Evolutionary conservation across 306 rosid species (phyloP), one percentile per base, ranked within the genome.

Genomic region (Cicer pinnatifidum): DNA sequence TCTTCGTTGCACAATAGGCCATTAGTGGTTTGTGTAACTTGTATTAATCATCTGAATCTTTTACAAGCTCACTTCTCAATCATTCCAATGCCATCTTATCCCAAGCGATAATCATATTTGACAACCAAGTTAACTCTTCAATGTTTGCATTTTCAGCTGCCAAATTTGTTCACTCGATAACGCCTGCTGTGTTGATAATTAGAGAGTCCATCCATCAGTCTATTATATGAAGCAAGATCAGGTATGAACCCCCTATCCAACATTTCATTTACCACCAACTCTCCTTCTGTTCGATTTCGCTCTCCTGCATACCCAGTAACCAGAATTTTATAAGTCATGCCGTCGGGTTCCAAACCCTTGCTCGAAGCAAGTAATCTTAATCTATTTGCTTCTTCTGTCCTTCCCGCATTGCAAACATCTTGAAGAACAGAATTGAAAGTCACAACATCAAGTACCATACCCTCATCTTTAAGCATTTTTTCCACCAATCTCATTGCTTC

Each of bases 251-350:
- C 98, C 84, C 37, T 80, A 56, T 90, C 98, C 84, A 92, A 79
- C 97, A 90, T 92, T 82, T 90, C 97, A 84, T 89, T 86, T 44
- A 89, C 88, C 80, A 90, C 65, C 12, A 71, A 56, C 78, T 87
- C 81, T 41, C 88, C 93, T 68, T 87, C 84, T 66, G 72, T 77
- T 71, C 38, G 78, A 16, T 72, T 80, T 4, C 91, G 83, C 76
- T 90, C 96, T 70, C 72, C 75, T 4, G 82, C 76, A 63, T 77
- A 90, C 41, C 97, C 97, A 44, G 45, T 65, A 33, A 85, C 90
- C 86, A 92, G 78, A 78, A 86, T 75, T 59, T 73, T 46, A 73
- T 77, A 92, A 1, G 93, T 76, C 85, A 74, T 84, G 59, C 69
- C 57, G 53, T 90, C 97, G 1, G 86, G 88, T 37, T 81, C 81